Evolutionary conservation across 345 rosid species (phyloP), one percentile per base, ranked within the genome.

Genomic region (Citrus cavaleriei): DNA sequence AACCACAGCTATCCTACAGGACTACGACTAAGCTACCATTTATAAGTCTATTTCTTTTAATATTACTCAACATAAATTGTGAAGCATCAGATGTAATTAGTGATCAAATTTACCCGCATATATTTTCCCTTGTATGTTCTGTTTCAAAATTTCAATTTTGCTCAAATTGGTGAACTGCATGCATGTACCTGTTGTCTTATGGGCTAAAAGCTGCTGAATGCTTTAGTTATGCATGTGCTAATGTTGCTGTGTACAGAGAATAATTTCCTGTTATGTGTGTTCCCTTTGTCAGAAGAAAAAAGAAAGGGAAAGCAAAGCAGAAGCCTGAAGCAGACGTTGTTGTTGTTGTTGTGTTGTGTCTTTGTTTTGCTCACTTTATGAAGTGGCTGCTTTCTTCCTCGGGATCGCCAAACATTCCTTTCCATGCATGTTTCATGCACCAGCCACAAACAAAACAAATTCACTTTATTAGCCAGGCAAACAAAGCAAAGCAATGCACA

Each of bases 401-500:
- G 89, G 87, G 90, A 85, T 85, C 81, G 51, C 76, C 75, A 49
- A 76, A 67, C 76, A 59, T 79, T 84, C 78, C 75, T 83, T 83
- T 83, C 58, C 75, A 8, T 35, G 49, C 10, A 62, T 82, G 82
- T 79, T 74, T 69, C 84, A 80, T 68, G 21, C 81, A 7, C 80
- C 58, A 54, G 6, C 58, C 58, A 54, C 58, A 54, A 54, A 54
- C 58, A 54, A 54, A 16, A 54, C 7, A 54, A 54, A 30, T 38
- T 37, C 27, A 10, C 69, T 74, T 42, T 74, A 74, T 46, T 75
- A 42, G 38, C 60, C 78, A 42, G 46, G 10, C 30, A 19, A 51
- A 63, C 18, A 12, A 13, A 46, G 18, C 51, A 46, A 46, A 46
- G 5, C 51, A 12, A 13, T 13, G 51, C 51, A 46, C 51, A 46